Base-by-base conservation (phyloP, 257 asterid species). In the Leonotis leonurus region DNA sequence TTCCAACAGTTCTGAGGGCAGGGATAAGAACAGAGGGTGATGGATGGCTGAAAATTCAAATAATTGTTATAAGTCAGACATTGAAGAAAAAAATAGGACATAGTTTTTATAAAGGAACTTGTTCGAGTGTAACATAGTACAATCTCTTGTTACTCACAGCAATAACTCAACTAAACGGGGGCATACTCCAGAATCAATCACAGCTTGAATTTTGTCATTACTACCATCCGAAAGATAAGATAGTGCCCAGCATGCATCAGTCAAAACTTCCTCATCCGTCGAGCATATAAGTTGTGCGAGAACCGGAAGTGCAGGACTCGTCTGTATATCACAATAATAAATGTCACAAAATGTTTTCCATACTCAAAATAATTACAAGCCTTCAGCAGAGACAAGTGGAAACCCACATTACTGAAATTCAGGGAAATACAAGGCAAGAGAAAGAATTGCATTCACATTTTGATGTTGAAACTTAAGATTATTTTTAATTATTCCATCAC, bases 231-330 rank as follows among this genome's bases (percentile, higher is more conserved):
- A 90, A 39, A 90, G 93, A 70, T 87, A 90, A 18, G 96, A 90
- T 54, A 90, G 88, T 1, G 97, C 96, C 97, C 96, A 90, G 49
- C 96, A 90, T 36, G 96, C 92, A 77, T 90, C 97, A 32, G 96
- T 87, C 56, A 87, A 49, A 46, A 90, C 96, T 80, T 90, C 97
- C 63, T 90, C 97, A 77, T 90, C 97, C 50, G 69, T 81, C 26
- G 96, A 85, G 60, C 80, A 80, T 50, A 87, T 65, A 62, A 90
- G 95, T 37, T 74, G 90, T 58, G 71, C 75, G 71, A 90, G 97
- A 70, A 81, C 49, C 25, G 96, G 96, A 70, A 90, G 95, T 3
- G 97, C 92, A 14, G 95, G 95, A 62, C 71, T 87, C 3, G 86
- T 81, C 97, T 90, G 88, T 48, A 69, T 30, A 71, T 30, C 40